Evolutionary conservation across 2,329 filamentous ascomycete species (phyloP).

Genomic region (Aureobasidium sp.): DNA sequence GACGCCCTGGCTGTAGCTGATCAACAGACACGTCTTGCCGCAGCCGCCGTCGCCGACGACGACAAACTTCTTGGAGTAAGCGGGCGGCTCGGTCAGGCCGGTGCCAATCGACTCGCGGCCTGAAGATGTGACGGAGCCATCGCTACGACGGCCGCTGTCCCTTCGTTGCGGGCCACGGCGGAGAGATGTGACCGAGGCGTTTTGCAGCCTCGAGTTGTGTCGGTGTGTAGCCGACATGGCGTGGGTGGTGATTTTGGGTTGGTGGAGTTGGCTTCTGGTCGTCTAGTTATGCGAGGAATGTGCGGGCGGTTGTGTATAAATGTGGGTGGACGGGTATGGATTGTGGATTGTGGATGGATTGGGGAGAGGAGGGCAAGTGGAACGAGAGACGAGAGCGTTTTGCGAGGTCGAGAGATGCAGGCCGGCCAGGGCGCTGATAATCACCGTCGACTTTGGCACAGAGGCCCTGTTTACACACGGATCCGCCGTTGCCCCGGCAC

Average conservation of each 20-base stretch:
- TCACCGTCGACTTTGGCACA: background rate
- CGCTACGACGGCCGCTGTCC: slow-evolving; percentile 59
- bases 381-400: slow-evolving; percentile 28
- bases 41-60: slow-evolving; percentile 97
- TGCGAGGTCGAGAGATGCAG: background rate
- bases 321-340: background rate
- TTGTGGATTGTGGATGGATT: background rate
- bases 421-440: background rate
- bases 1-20: slow-evolving; percentile 97
- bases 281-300: slow-evolving; percentile 12
- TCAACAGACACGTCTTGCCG: slow-evolving; percentile 95
- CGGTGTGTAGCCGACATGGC: slow-evolving; percentile 11
- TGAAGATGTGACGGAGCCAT: slow-evolving; percentile 81
- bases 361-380: slow-evolving; percentile 25
- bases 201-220: slow-evolving; percentile 11
- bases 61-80: slow-evolving; percentile 98
- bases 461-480: background rate
- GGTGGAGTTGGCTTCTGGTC: background rate
- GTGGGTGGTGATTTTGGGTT: background rate
- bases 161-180: slow-evolving; percentile 36
- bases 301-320: slow-evolving; percentile 4
- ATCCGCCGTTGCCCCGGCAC: background rate
- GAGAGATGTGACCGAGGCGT: slow-evolving; percentile 12
- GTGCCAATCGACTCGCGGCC: slow-evolving; percentile 72
- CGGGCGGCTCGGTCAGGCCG: slow-evolving; percentile 78